Percentiles rank a stretch among this genome's conserved stretches.
These are phyloP conservation scores for Tuber borchii DNA, from an alignment of 495 filamentous ascomycete genomes.

Conservation along the genomic window DNA sequence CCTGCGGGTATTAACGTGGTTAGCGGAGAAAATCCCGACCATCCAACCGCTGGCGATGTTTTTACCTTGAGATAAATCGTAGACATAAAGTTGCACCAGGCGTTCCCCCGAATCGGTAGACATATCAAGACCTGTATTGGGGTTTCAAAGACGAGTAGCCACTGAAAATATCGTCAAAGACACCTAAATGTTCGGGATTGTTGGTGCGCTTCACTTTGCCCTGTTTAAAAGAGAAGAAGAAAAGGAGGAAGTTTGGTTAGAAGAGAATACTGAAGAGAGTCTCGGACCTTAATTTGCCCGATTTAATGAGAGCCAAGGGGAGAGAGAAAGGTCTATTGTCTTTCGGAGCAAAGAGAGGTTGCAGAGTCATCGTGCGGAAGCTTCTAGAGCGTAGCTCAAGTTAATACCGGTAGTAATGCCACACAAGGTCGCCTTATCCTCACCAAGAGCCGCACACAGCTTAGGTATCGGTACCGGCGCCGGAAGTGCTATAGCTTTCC, in stretches of 20 bases:
- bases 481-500: too few relatives aligned
- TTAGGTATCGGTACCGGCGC: too few relatives aligned
- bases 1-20: slow-evolving; percentile 30
- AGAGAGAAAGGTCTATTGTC: not conserved
- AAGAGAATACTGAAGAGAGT: not conserved
- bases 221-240: not conserved
- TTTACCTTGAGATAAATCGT: slow-evolving; percentile 75
- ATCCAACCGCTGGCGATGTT: not conserved
- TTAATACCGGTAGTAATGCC: not conserved
- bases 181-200: not conserved
- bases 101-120: slow-evolving; percentile 18
- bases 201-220: not conserved
- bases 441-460: not conserved
- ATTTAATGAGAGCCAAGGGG: not conserved
- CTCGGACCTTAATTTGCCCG: not conserved
- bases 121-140: slow-evolving; percentile 10
- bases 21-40: not conserved
- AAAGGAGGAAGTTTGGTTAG: not conserved
- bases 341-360: not conserved
- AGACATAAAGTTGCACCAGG: slow-evolving; percentile 74
- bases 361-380: not conserved
- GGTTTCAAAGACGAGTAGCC: not conserved
- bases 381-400: not conserved
- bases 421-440: not conserved
- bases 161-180: not conserved